Evolutionary conservation across 2,329 filamentous ascomycete species (phyloP).

Genomic region (Coleophoma crateriformis): DNA sequence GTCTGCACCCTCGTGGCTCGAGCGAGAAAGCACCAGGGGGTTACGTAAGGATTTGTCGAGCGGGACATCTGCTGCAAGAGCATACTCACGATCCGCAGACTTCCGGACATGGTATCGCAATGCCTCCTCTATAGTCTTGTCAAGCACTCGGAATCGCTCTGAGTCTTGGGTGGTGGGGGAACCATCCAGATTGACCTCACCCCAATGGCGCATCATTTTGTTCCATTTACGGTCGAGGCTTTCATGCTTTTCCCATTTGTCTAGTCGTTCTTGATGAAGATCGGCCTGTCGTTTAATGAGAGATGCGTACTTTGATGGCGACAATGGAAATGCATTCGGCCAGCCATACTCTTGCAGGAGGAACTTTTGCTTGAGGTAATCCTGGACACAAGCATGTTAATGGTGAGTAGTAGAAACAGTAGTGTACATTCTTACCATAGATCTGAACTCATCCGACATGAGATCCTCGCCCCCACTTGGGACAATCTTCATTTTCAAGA

Average conservation of each 20-base stretch:
- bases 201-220: no score
- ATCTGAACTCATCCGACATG: slow-evolving; percentile 1
- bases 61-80: no score
- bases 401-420: not conserved
- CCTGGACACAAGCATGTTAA: not conserved
- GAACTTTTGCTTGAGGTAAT: not conserved
- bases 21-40: no score
- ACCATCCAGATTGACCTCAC: no score
- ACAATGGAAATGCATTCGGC: slow-evolving; percentile 6
- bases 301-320: not conserved
- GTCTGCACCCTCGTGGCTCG: no score
- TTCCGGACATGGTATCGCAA: no score
- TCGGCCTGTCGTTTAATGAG: slow-evolving; percentile 1
- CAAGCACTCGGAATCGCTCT: no score
- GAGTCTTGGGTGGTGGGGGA: no score
- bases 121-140: no score
- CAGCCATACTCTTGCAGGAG: slow-evolving; percentile 6
- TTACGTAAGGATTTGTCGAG: no score
- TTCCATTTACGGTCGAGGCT: not conserved
- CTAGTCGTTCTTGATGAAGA: not conserved
- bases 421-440: slow-evolving; percentile 1
- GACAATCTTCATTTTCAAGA: not conserved
- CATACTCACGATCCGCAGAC: no score
- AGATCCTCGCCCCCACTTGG: slow-evolving; percentile 3
- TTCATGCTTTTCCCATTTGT: slow-evolving; percentile 1